Percentiles rank a stretch among this genome's conserved stretches.
Conservation (phyloP, 495 filamentous ascomycete genomes). For the Podospora sp. region DNA sequence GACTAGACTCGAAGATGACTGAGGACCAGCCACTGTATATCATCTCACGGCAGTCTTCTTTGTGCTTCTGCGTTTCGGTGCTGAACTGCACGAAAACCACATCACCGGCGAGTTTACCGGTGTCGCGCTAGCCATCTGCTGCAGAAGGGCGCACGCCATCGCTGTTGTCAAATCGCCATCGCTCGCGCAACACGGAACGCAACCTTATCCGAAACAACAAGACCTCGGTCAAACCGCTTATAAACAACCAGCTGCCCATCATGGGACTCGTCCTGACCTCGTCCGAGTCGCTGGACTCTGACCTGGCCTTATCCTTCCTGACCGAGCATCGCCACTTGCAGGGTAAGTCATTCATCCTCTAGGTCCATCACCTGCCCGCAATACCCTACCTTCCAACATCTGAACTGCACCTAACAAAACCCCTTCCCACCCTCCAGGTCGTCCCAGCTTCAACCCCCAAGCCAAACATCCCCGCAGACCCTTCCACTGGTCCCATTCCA, state of each 20-base stretch:
- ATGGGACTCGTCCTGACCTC: slow-evolving; percentile 13
- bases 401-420: background rate
- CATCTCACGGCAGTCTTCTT: slow-evolving; percentile 6
- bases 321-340: slow-evolving; percentile 16
- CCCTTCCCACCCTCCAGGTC: background rate
- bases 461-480: slow-evolving; percentile 8
- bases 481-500: slow-evolving; percentile 21
- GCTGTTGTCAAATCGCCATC: slow-evolving; percentile 9
- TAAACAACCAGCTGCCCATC: slow-evolving; percentile 13
- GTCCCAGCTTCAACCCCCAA: background rate
- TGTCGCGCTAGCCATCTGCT: slow-evolving; percentile 6
- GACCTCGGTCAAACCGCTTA: background rate
- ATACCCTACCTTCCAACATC: background rate
- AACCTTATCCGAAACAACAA: background rate
- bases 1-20: background rate
- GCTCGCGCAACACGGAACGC: background rate
- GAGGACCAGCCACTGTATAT: slow-evolving; percentile 6
- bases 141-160: slow-evolving; percentile 16
- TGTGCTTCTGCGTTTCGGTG: slow-evolving; percentile 1
- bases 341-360: background rate
- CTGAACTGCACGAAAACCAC: slow-evolving; percentile 8
- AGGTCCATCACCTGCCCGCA: background rate
- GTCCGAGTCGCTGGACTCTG: slow-evolving; percentile 9
- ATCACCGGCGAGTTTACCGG: slow-evolving; percentile 19
- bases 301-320: slow-evolving; percentile 3